Conservation (phyloP, 2,329 filamentous ascomycete genomes). For the Myrmaecium sp. region DNA sequence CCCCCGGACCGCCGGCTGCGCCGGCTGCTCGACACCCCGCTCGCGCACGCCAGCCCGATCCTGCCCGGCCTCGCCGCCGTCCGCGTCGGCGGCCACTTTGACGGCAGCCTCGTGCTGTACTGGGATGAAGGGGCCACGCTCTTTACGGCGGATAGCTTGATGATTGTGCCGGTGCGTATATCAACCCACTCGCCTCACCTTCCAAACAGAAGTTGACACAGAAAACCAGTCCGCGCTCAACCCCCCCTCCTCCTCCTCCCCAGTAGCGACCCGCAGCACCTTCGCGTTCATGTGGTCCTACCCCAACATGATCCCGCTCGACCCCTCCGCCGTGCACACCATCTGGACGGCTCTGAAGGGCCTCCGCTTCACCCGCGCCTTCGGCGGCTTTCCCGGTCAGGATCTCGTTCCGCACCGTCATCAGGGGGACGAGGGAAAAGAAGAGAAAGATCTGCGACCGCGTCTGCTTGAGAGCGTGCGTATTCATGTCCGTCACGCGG, state of each 20-base stretch:
- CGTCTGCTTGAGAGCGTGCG: too few species aligned
- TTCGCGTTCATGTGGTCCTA: slow-evolving; percentile 66
- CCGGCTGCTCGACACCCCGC: slow-evolving; percentile 8
- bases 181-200: too few species aligned
- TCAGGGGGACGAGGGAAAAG: too few species aligned
- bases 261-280: too few species aligned
- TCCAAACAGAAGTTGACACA: too few species aligned
- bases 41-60: slow-evolving; percentile 11
- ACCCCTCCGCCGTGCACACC: slow-evolving; percentile 41
- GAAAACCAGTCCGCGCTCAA: slow-evolving; percentile 18
- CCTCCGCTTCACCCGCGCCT: too few species aligned
- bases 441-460: too few species aligned
- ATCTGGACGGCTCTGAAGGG: slow-evolving; percentile 71
- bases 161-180: slow-evolving; percentile 45
- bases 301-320: slow-evolving; percentile 56
- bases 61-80: slow-evolving; percentile 40
- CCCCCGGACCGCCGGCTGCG: slow-evolving; percentile 21
- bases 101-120: slow-evolving; percentile 51
- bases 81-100: slow-evolving; percentile 66
- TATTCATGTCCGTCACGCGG: too few species aligned
- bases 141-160: slow-evolving; percentile 62
- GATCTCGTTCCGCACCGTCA: too few species aligned
- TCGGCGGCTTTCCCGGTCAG: slow-evolving; percentile 71
- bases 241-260: too few species aligned
- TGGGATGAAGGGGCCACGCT: slow-evolving; percentile 38